These are phyloP conservation scores for Gracilaria caudata DNA, from an alignment of 23 red algal species.

Conservation along the genomic window DNA sequence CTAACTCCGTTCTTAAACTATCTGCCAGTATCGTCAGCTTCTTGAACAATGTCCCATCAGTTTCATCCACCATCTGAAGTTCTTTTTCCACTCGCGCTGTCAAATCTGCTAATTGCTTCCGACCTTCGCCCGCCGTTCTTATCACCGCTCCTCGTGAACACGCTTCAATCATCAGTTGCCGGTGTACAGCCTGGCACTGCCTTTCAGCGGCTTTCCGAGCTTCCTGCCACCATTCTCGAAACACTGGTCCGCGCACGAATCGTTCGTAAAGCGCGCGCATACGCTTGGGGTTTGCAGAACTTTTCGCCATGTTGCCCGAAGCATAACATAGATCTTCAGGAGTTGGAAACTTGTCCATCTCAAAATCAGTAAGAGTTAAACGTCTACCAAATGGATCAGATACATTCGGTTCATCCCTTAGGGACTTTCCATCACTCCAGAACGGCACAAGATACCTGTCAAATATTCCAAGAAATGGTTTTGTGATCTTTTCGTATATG, in stretches of 20 bases:
- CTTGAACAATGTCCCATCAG: neutral
- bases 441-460: conserved; percentile 37
- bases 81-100: conserved; percentile 8
- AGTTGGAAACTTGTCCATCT: conserved; percentile 36
- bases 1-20: neutral
- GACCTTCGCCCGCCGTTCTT: neutral
- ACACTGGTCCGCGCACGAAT: conserved; percentile 49
- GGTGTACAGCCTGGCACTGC: conserved; percentile 42
- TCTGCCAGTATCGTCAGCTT: neutral
- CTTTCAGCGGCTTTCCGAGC: conserved; percentile 30
- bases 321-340: conserved; percentile 19
- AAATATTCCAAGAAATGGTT: conserved; percentile 45
- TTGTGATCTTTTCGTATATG: conserved; percentile 35
- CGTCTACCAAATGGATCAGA: conserved; percentile 48
- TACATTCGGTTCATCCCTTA: conserved; percentile 44
- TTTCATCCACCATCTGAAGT: neutral
- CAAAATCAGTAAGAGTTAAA: conserved; percentile 24
- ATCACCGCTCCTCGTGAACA: conserved; percentile 9
- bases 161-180: conserved; percentile 27
- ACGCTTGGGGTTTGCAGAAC: conserved; percentile 17
- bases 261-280: conserved; percentile 27
- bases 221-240: conserved; percentile 50
- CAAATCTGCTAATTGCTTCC: neutral
- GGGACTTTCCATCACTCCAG: conserved; percentile 30
- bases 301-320: neutral